A percentile compares a stretch with the other conserved stretches of the same genome.
Conservation (phyloP, 208 protist genomes). For the Leishmania tarentolae region DNA sequence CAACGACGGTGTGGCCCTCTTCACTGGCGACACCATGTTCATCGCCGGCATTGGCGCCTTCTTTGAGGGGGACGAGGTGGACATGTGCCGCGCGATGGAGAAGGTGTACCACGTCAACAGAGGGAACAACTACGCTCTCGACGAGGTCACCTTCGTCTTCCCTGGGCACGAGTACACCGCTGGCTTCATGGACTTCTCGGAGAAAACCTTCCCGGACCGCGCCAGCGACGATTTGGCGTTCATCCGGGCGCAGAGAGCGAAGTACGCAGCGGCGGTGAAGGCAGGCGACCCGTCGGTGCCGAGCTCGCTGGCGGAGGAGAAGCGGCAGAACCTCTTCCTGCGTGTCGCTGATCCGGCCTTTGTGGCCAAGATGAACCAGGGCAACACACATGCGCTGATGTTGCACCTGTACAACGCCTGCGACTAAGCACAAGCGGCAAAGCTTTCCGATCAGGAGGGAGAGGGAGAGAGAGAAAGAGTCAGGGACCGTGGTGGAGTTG, state of each 20-base stretch:
- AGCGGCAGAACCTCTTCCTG: slow-evolving; percentile 87
- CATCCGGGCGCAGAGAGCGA: slow-evolving; percentile 44
- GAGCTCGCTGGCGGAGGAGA: slow-evolving; percentile 81
- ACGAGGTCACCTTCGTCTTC: slow-evolving; percentile 72
- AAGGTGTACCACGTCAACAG: slow-evolving; percentile 64
- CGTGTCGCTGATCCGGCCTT: slow-evolving; percentile 68
- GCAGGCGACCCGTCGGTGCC: slow-evolving; percentile 67
- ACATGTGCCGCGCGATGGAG: slow-evolving; percentile 78
- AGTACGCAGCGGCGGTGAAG: slow-evolving; percentile 52
- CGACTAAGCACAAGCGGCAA: slow-evolving; percentile 35
- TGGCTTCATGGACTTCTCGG: slow-evolving; percentile 75
- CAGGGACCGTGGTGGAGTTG: not conserved
- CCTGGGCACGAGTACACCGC: slow-evolving; percentile 92
- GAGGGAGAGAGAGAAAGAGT: not conserved
- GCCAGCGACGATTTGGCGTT: slow-evolving; percentile 47
- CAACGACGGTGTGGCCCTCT: slow-evolving; percentile 74
- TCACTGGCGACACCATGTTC: slow-evolving; percentile 96
- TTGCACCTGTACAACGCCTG: slow-evolving; percentile 82
- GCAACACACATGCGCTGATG: slow-evolving; percentile 56
- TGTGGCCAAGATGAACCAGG: slow-evolving; percentile 45
- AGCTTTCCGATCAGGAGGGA: not conserved
- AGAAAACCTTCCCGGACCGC: slow-evolving; percentile 21
- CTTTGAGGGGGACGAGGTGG: slow-evolving; percentile 89
- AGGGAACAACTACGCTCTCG: slow-evolving; percentile 33
- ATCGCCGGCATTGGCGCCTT: slow-evolving; percentile 92